Base-by-base conservation (phyloP, 106 monocot species). In the Xerophyta viscosa region DNA sequence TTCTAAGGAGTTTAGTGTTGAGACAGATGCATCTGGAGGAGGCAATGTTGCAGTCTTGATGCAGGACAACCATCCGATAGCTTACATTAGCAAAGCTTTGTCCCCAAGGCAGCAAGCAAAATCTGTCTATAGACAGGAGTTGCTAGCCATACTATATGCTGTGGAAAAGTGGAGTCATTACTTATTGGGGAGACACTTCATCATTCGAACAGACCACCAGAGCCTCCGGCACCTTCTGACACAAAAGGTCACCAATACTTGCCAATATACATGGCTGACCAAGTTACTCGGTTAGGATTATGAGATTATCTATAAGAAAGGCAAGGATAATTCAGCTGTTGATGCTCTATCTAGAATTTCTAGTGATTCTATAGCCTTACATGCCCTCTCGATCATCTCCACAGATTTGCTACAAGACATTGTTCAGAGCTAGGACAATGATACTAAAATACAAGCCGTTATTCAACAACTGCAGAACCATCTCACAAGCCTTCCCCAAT, bases 111-210 rank as follows among this genome's bases (percentile, higher is more conserved):
- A 18, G 3, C 44, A n/a, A 36, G 57, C 17, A 0, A 29, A 29
- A 3, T 72, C 50, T 9, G 31, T 58, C 0, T 65, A 72, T 44
- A 64, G 44, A 27, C 10, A 39, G 15, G 70, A 70, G 19, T n/a
- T 62, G 8, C 21, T 63, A 0, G 70, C 70, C 1, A 8, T 50
- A 2, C 6, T 48, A 14, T 26, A 28, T 1, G 71, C 58, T 0
- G 20, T 44, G 10, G 24, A 49, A 2, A 22, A 58, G 8, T 56
- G 64, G 71, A n/a, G 27, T 0, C 41, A 49, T 6, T 65, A 72
- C 31, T 27, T 72, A 2, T 17, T 58, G n/a, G 39, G 65, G 0
- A 25, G 23, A 0, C 20, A 25, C 10, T 71, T 71, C 20, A 3
- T 37, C 11, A 49, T 63, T 1, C 19, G 20, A 3, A 72, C 64